Evolutionary conservation across 2,329 filamentous ascomycete genomes (phyloP), one percentile per base, ranked within the genome.

Genomic region (Laburnicola sp.): DNA sequence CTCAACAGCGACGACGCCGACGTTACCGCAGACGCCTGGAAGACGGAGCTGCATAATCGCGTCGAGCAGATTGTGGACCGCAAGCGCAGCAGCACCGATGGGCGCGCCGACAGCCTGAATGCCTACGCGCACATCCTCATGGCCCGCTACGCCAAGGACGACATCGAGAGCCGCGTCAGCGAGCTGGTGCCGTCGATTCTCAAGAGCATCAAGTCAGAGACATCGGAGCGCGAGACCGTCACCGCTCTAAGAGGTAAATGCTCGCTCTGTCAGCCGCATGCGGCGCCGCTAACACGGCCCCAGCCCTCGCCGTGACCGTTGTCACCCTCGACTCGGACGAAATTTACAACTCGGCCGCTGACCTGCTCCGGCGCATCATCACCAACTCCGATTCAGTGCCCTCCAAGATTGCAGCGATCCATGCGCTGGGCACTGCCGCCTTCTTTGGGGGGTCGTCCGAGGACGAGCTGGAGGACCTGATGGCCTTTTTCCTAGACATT

Each of bases 401-500:
- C 1, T 77, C 86, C 57, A 93, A 91, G 70, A 80, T 82, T 22
- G 83, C 82, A 21, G 86, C 88, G 5, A 86, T 96, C n/a, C 84
- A 88, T 63, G 82, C 87, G 9, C 81, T 95, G 46, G 82, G 84
- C 31, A 80, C 88, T n/a, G 84, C 84, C 23, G 83, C 87, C 1
- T 84, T 89, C 60, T 93, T 90, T 60, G 88, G 87, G 11, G 90
- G 90, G 2, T 88, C 87, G 1, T 82, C 83, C 4, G 80, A 84
- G 27, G 83, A 86, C 28, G 86, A 85, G 21, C 83, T 86, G 0
- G 77, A 87, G 35, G 86, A 91, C 30, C 77, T 89, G 40, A 87
- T 95, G 78, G 83, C 86, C 2, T 89, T 87, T 57, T 76, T 93
- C 26, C 75, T 93, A 8, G 88, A 91, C 51, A 89, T 96, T 43